Conservation (phyloP, 1,139 yeast species). For the Suhomyces panamericanus region DNA sequence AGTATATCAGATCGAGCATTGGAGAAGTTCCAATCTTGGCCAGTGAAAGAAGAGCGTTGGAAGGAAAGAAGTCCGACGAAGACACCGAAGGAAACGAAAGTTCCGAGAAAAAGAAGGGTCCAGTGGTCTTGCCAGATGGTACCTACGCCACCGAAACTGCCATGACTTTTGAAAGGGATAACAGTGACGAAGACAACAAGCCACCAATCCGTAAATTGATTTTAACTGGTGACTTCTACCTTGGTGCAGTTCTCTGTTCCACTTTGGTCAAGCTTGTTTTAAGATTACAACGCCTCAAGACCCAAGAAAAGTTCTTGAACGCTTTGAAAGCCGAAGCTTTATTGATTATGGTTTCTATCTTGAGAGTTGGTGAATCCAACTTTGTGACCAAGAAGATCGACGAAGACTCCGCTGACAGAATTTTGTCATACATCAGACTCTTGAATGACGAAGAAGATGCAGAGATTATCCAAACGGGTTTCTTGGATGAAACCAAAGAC, state of each 20-base stretch:
- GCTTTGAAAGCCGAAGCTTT: conserved; percentile 94
- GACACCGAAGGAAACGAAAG: conserved; percentile 28
- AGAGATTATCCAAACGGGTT: conserved; percentile 61
- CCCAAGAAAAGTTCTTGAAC: conserved; percentile 60
- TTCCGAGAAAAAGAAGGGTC: conserved; percentile 49
- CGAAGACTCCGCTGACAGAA: conserved; percentile 93
- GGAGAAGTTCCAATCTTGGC: conserved; percentile 92
- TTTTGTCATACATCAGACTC: conserved; percentile 76
- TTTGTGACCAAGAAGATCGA: conserved; percentile 77
- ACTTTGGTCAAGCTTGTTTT: conserved; percentile 87
- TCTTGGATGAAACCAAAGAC: conserved; percentile 81
- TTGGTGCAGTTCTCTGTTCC: conserved; percentile 84
- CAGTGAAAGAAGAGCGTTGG: conserved; percentile 57
- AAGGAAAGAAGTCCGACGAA: conserved; percentile 30
- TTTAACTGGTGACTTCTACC: conserved; percentile 85
- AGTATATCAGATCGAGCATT: conserved; percentile 72
- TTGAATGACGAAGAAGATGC: conserved; percentile 65
- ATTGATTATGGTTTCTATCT: conserved; percentile 85
- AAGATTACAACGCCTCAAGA: conserved; percentile 64
- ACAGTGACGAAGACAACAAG: conserved; percentile 34
- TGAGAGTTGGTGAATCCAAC: conserved; percentile 87
- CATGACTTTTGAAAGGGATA: conserved; percentile 48
- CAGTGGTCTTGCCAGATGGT: conserved; percentile 93
- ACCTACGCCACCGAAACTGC: conserved; percentile 98
- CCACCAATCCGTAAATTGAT: conserved; percentile 84